Percentiles rank a stretch among this genome's conserved stretches.
Conservation (phyloP, 1,139 yeast genomes). For the Arxiozyma slooffiae region DNA sequence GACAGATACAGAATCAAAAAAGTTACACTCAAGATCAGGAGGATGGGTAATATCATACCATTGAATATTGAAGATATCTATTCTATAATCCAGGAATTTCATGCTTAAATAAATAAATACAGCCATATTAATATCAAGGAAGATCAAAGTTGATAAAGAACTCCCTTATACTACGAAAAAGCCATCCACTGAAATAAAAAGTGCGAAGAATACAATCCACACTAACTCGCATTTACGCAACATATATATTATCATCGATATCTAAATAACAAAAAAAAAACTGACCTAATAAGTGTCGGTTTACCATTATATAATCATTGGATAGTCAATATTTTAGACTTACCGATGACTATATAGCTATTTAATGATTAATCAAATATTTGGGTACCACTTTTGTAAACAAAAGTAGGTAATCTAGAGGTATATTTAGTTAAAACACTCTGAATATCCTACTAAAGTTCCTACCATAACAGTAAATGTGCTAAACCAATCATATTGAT, state of each 20-base stretch:
- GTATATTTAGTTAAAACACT: neutral
- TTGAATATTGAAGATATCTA: conserved; percentile 95
- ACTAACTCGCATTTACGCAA: neutral
- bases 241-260: neutral
- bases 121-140: conserved; percentile 30
- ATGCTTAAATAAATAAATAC: conserved; percentile 55
- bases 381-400: neutral
- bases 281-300: neutral
- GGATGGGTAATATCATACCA: conserved; percentile 89
- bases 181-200: conserved; percentile 9
- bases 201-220: neutral
- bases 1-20: conserved; percentile 91
- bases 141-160: conserved; percentile 19
- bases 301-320: neutral
- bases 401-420: neutral
- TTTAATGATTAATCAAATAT: too few relatives aligned
- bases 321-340: too few relatives aligned
- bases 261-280: too few relatives aligned
- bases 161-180: conserved; percentile 5
- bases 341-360: too few relatives aligned
- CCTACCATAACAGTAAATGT: neutral
- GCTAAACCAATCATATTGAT: neutral
- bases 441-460: neutral
- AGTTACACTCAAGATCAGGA: conserved; percentile 85
- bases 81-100: conserved; percentile 89